phyloP scores from a whole-genome alignment of 306 rosid genomes.

The Betula pendula region DNA sequence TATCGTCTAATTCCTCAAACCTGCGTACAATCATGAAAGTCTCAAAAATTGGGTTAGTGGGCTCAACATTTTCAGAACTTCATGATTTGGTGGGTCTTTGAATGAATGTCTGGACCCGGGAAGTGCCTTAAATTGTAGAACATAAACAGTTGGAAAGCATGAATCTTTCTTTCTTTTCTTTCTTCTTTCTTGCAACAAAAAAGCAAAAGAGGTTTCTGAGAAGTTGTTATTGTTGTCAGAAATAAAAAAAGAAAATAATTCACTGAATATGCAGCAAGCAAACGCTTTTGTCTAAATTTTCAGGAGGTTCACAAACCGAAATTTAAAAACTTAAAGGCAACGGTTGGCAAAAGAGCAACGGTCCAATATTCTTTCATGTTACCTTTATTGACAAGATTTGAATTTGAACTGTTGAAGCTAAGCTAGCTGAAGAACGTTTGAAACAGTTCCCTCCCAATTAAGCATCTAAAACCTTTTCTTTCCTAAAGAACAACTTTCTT shows the following conservation, averaged over 20 bases:
- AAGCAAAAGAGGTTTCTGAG: conserved; percentile 55
- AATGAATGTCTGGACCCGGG: conserved; percentile 21
- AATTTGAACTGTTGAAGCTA: conserved; percentile 46
- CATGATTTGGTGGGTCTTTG: conserved; percentile 24
- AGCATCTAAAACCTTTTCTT: conserved; percentile 20
- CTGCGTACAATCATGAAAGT: conserved; percentile 49
- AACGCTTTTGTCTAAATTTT: conserved; percentile 26
- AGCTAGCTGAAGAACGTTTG: conserved; percentile 39
- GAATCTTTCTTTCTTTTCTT: conserved; percentile 22
- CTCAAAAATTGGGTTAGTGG: conserved; percentile 24
- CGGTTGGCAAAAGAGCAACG: conserved; percentile 42
- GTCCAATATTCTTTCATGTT: conserved; percentile 44
- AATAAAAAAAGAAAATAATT: conserved; percentile 41
- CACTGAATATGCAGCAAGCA: conserved; percentile 41
- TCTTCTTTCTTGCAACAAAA: conserved; percentile 40
- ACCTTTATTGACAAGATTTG: conserved; percentile 51
- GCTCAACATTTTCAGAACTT: conserved; percentile 28
- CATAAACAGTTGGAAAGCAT: conserved; percentile 29
- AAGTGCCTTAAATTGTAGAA: conserved; percentile 25
- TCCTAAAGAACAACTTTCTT: conserved; percentile 37
- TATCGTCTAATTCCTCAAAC: conserved; percentile 37
- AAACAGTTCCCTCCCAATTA: conserved; percentile 64
- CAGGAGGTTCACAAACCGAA: conserved; percentile 24
- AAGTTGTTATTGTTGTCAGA: conserved; percentile 44
- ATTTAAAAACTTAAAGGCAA: conserved; percentile 44